A percentile compares a stretch with the other conserved stretches of the same genome.
Evolutionary conservation across 2,329 filamentous ascomycete species (phyloP).

Genomic region (Fusarium sp.): DNA sequence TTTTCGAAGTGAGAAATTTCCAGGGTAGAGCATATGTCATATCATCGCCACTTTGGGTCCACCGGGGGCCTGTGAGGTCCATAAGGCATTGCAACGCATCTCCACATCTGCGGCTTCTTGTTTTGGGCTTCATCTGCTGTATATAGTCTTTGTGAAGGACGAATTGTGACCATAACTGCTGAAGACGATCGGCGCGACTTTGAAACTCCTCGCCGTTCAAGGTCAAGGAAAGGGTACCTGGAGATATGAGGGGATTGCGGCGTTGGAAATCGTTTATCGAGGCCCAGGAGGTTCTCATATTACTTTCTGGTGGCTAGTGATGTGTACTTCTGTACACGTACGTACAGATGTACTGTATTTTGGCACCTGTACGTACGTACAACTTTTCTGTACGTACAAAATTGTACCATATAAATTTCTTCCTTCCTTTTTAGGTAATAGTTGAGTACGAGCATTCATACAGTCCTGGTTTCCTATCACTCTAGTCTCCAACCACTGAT

Average conservation of each 20-base stretch:
- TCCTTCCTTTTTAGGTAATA: too few relatives aligned
- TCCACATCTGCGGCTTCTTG: background rate
- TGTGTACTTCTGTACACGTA: background rate
- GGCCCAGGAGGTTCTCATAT: background rate
- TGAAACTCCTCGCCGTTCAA: background rate
- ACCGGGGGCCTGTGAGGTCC: background rate
- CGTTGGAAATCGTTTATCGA: background rate
- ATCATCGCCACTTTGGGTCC: background rate
- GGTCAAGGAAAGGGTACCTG: background rate
- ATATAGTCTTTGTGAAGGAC: background rate
- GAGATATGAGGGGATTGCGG: background rate
- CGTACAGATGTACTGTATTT: background rate
- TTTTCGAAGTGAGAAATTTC: background rate
- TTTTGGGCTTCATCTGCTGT: background rate
- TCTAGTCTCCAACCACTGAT: background rate
- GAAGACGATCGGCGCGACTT: background rate
- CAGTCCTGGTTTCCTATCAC: background rate
- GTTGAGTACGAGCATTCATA: background rate
- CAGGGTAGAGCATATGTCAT: background rate
- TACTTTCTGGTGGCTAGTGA: background rate
- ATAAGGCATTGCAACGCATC: background rate
- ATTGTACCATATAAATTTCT: too few relatives aligned
- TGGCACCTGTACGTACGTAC: background rate
- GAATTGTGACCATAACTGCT: background rate
- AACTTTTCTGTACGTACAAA: background rate